Percentiles rank a stretch among this genome's conserved stretches.
phyloP scores from a whole-genome alignment of 169 alveolate genomes.

The Plasmodium billcollinsi region DNA sequence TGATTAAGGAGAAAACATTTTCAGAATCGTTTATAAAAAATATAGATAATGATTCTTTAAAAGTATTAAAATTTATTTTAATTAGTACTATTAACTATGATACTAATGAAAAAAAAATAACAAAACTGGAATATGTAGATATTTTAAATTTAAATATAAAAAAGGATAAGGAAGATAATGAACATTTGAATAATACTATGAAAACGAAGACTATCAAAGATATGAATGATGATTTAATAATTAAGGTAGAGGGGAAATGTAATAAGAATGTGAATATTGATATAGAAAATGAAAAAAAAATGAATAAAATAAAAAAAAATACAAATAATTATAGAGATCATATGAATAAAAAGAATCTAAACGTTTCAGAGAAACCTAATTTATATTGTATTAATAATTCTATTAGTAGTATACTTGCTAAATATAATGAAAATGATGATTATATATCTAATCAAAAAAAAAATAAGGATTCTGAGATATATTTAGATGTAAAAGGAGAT shows the following conservation, averaged over 20 bases:
- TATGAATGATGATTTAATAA: not conserved
- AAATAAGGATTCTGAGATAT: constrained; percentile 6
- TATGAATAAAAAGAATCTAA: not conserved
- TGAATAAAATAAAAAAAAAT: not conserved
- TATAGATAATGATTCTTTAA: constrained; percentile 47
- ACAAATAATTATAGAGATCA: not conserved
- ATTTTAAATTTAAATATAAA: constrained; percentile 20
- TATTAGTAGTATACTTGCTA: not conserved
- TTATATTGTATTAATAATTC: not conserved
- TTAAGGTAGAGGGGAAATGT: not conserved
- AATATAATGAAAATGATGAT: not conserved
- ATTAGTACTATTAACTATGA: constrained; percentile 38
- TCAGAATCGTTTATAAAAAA: constrained; percentile 19
- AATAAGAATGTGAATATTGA: not conserved
- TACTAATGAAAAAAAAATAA: not conserved
- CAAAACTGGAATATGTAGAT: constrained; percentile 26
- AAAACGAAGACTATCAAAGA: not conserved
- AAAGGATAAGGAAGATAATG: constrained; percentile 4
- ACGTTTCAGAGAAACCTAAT: not conserved
- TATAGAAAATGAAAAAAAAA: not conserved
- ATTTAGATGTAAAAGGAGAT: constrained; percentile 3
- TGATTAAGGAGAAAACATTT: constrained; percentile 28
- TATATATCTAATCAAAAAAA: not conserved
- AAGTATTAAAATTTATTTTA: constrained; percentile 50
- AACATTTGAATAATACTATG: not conserved